Base-by-base conservation (phyloP, 2,329 filamentous ascomycete genomes). In the Aspergillus nomiae region DNA sequence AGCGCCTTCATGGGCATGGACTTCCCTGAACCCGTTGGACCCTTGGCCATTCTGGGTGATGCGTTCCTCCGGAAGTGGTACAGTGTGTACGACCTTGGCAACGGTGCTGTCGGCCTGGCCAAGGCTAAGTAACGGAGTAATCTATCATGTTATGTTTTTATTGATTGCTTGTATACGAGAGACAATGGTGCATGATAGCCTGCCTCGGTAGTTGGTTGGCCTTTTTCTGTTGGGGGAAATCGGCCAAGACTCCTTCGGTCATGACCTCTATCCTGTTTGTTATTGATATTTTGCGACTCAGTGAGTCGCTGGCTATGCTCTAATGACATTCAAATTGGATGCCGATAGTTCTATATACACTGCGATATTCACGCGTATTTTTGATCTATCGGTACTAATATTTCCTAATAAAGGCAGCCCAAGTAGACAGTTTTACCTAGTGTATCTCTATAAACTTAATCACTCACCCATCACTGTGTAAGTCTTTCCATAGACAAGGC, bases 1-100 rank as follows among this genome's bases (percentile, higher is more conserved):
- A 97, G 93, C 66, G 91, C 92, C 71, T 97, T 99, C 84, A 96
- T 96, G 89, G 94, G 93, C 73, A 96, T 98, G 90, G 95, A 94
- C 79, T 89, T 92, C 82, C 82, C 93, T 62, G 91, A 89, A 75
- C 93, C 93, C 45, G 90, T 91, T 63, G 94, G 95, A 54, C 95
- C 95, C 70, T 88, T 99, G 68, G 94, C 92, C 66, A 99, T 99
- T 69, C 89, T 99, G 30, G 95, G 95, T 63, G 77, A 78, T 65
- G 69, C 87, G 68, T 89, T 89, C 85, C 80, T 89, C 68, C 71
- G 80, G 67, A 75, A 73, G 69, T 82, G 74, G 76, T 98, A 98
- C 87, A 96, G 92, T 68, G 91, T 99, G 76, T 99, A 99, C 78
- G 92, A 99, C 81, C 86, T 97, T 64, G 94, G 92, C 78, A 94